phyloP scores from a whole-genome alignment of 2,329 filamentous ascomycete species.

The Fusarium sp. region DNA sequence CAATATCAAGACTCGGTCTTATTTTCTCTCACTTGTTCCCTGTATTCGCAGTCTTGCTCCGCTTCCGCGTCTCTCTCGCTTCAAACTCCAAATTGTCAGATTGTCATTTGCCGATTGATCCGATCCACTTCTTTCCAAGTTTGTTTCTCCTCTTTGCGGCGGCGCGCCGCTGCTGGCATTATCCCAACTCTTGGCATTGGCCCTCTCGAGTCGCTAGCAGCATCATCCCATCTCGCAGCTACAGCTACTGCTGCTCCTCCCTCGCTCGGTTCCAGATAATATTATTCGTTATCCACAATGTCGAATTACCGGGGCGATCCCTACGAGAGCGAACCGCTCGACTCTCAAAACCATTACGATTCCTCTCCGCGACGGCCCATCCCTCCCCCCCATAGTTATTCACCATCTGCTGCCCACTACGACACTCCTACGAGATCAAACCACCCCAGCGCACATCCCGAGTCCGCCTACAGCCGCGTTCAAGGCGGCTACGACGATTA shows the following conservation, averaged over 20 bases:
- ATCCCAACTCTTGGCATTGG: slow-evolving; percentile 32
- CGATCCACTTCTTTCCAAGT: slow-evolving; percentile 28
- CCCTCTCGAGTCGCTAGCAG: slow-evolving; percentile 18
- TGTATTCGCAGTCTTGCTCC: slow-evolving; percentile 32
- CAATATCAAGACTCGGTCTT: slow-evolving; percentile 26
- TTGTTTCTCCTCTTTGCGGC: slow-evolving; percentile 30
- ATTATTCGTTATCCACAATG: slow-evolving; percentile 48
- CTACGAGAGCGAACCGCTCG: slow-evolving; percentile 57
- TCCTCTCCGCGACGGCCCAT: slow-evolving; percentile 43
- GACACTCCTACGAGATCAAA: slow-evolving; percentile 43
- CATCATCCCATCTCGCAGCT: slow-evolving; percentile 9
- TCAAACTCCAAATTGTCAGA: slow-evolving; percentile 22
- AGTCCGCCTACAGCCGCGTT: slow-evolving; percentile 44
- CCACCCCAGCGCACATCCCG: slow-evolving; percentile 46
- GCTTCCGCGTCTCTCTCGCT: slow-evolving; percentile 26
- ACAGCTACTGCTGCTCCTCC: slow-evolving; percentile 16
- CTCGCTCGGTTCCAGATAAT: slow-evolving; percentile 31
- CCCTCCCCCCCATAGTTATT: slow-evolving; percentile 44
- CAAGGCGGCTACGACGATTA: slow-evolving; percentile 41
- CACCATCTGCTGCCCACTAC: slow-evolving; percentile 47
- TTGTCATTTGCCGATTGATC: slow-evolving; percentile 24
- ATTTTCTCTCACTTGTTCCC: slow-evolving; percentile 38
- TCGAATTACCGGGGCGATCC: slow-evolving; percentile 53
- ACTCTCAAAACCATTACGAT: slow-evolving; percentile 47
- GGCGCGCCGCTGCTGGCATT: slow-evolving; percentile 46